Evolutionary conservation across 148 eudicot species (phyloP).

Genomic region (Rhododendron ferrugineum): DNA sequence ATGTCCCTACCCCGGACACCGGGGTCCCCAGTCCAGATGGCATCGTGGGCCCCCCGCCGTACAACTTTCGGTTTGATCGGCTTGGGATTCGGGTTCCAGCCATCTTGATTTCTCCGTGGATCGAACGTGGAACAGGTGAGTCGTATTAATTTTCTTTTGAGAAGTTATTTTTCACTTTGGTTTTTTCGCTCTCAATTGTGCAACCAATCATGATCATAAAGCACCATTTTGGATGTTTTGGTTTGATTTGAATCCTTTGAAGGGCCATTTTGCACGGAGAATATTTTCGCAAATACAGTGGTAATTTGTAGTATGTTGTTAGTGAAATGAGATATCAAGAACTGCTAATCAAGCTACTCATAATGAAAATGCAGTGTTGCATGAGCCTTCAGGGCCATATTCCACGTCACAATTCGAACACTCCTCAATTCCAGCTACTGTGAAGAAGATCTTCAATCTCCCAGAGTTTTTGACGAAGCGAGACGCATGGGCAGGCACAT

Average conservation of each 20-base stretch:
- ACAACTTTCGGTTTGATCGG: conserved; percentile 54
- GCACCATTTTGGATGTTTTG: too few species aligned
- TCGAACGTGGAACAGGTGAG: conserved; percentile 61
- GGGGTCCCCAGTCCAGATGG: conserved; percentile 60
- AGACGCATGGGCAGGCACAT: conserved; percentile 84
- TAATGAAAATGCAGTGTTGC: conserved; percentile 52
- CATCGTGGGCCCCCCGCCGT: conserved; percentile 46
- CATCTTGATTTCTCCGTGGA: conserved; percentile 72
- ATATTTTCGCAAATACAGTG: background rate
- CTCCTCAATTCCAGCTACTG: conserved; percentile 73
- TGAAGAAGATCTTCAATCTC: conserved; percentile 70
- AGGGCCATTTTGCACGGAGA: background rate
- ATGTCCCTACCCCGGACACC: conserved; percentile 49
- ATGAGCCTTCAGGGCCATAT: conserved; percentile 64
- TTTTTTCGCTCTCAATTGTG: background rate
- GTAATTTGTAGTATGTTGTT: background rate
- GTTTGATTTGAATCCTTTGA: too few species aligned
- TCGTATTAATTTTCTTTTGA: background rate
- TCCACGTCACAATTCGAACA: conserved; percentile 67
- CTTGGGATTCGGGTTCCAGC: conserved; percentile 73
- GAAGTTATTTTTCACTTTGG: background rate
- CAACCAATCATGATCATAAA: background rate
- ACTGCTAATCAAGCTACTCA: background rate
- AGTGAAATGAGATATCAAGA: background rate
- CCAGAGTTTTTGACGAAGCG: conserved; percentile 65